Base-by-base conservation (phyloP, 306 rosid species). In the Sicyos edulis region DNA sequence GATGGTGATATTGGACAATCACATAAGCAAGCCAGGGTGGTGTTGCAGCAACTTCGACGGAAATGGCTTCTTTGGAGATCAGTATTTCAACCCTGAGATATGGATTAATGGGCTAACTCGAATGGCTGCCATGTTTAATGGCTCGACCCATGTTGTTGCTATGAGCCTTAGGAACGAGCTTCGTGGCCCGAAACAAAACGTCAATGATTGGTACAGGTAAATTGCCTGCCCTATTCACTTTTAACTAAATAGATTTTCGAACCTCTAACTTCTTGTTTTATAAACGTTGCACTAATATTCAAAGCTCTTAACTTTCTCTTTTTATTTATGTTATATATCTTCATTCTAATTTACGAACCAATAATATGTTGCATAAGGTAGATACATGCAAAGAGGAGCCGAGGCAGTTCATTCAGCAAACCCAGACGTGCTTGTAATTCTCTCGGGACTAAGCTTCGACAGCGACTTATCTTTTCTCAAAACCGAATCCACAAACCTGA, bases 161-260 rank as follows among this genome's bases (percentile, higher is more conserved):
- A 89, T 91, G 91, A 91, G 97, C 85, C 79, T 91, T 75, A 89
- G 97, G 79, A 91, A 91, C 45, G 97, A 91, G 68, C 93, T 91
- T 29, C 81, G 96, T 47, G 97, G 97, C 57, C 89, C 90, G 24
- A 91, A 65, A 80, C 97, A 91, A 57, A 91, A 87, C 56, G 79
- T 83, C 22, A 50, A 76, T 7, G 96, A 91, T 76, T 91, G 97
- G 97, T 89, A 84, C 83, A 91, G 74, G 91, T 91, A 85, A n/a
- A n/a, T n/a, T n/a, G n/a, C n/a, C n/a, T n/a, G n/a, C n/a, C n/a
- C n/a, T n/a, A n/a, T n/a, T n/a, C n/a, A n/a, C n/a, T n/a, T n/a
- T n/a, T n/a, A n/a, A n/a, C n/a, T n/a, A n/a, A n/a, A n/a, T n/a
- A n/a, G n/a, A n/a, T n/a, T n/a, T n/a, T 29, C 32, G 32, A 29